Evolutionary conservation across 73 alveolate genomes (phyloP).

Genomic region (Stentor roeselii): DNA sequence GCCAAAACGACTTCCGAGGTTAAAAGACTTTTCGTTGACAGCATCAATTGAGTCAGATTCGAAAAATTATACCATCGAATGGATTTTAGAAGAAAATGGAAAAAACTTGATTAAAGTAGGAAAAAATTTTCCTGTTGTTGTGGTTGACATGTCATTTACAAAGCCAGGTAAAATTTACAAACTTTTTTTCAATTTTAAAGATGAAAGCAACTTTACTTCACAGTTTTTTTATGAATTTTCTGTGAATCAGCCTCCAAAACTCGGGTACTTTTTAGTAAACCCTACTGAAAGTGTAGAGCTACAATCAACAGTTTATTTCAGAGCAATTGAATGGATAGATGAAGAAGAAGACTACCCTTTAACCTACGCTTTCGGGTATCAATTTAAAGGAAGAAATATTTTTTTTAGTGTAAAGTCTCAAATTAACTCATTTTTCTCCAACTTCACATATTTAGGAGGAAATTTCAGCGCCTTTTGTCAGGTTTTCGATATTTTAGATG

Average conservation of each 20-base stretch:
- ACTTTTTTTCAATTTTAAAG: neutral
- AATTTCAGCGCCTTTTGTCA: neutral
- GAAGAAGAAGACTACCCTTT: conserved; percentile 10
- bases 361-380: conserved; percentile 3
- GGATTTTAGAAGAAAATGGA: neutral
- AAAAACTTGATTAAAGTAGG: too few species aligned
- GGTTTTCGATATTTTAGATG: conserved; percentile 7
- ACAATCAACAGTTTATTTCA: neutral
- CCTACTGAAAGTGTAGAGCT: neutral
- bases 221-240: neutral
- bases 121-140: too few species aligned
- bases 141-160: neutral
- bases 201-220: too few species aligned
- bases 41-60: neutral
- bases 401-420: neutral
- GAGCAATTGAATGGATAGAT: neutral
- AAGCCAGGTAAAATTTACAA: neutral
- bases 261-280: neutral
- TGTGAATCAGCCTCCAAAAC: neutral
- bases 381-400: neutral
- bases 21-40: too few species aligned
- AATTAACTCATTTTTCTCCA: neutral
- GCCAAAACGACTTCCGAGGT: neutral
- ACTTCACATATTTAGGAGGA: neutral
- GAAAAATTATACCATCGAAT: neutral